These are phyloP conservation scores for Bacterosira constricta DNA, from an alignment of 108 stramenopile species.

Conservation along the genomic window DNA sequence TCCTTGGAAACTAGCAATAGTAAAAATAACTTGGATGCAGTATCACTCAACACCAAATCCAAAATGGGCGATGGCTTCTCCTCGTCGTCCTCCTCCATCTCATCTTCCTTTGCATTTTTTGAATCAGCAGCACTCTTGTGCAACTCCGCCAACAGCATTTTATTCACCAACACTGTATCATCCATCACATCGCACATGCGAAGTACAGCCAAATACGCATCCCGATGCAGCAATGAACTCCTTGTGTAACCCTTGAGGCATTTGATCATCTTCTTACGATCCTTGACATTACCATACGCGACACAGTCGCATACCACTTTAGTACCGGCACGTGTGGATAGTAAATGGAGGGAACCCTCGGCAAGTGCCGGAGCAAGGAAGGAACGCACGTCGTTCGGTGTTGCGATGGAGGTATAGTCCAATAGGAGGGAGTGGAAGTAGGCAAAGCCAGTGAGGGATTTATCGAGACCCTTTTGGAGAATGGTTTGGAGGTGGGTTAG, in stretches of 20 bases:
- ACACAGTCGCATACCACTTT: slow-evolving; percentile 83
- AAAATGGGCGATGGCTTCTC: slow-evolving; percentile 64
- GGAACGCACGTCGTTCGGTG: slow-evolving; percentile 63
- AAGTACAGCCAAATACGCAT: slow-evolving; percentile 91
- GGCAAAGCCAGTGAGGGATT: slow-evolving; percentile 79
- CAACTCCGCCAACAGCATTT: slow-evolving; percentile 87
- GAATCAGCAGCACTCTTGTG: slow-evolving; percentile 46
- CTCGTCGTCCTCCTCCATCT: slow-evolving; percentile 26
- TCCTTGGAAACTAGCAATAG: slow-evolving; percentile 70
- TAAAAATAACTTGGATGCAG: slow-evolving; percentile 88
- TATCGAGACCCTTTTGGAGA: slow-evolving; percentile 83
- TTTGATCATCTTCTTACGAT: slow-evolving; percentile 91
- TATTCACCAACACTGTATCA: slow-evolving; percentile 94
- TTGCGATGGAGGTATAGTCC: slow-evolving; percentile 69
- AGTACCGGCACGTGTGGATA: slow-evolving; percentile 86
- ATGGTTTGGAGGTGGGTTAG: slow-evolving; percentile 57
- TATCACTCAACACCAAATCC: slow-evolving; percentile 73
- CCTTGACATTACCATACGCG: slow-evolving; percentile 89
- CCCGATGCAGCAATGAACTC: slow-evolving; percentile 84
- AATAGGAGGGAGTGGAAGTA: slow-evolving; percentile 84
- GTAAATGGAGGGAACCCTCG: slow-evolving; percentile 82
- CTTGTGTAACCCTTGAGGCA: slow-evolving; percentile 90
- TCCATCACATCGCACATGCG: slow-evolving; percentile 89
- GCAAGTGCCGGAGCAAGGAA: slow-evolving; percentile 71
- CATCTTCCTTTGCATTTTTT: slow-evolving; percentile 9